Percentiles rank a stretch among this genome's conserved stretches.
phyloP scores from a whole-genome alignment of 2,329 filamentous ascomycete genomes.

The Verticillium dahliae region DNA sequence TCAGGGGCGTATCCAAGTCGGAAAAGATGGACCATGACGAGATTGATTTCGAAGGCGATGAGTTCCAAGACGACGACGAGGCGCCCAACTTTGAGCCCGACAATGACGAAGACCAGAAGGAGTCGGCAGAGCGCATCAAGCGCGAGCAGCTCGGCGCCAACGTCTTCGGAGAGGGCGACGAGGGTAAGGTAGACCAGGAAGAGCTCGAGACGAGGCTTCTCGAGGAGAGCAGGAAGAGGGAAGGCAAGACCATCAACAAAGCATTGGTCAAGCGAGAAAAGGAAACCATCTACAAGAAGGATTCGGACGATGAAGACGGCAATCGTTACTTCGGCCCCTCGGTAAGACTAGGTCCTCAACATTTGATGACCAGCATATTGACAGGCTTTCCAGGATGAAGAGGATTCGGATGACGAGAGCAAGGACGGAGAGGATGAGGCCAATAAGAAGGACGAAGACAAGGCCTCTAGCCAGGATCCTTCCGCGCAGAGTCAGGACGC shows the following conservation, averaged over 20 bases:
- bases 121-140: slow-evolving; percentile 65
- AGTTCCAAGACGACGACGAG: slow-evolving; percentile 88
- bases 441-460: slow-evolving; percentile 53
- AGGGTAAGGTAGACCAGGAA: slow-evolving; percentile 68
- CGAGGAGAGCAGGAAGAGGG: slow-evolving; percentile 60
- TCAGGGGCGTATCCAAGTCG: slow-evolving; percentile 49
- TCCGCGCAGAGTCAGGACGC: slow-evolving; percentile 53
- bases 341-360: background rate
- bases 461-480: slow-evolving; percentile 1
- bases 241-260: slow-evolving; percentile 74
- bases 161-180: slow-evolving; percentile 65
- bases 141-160: slow-evolving; percentile 83
- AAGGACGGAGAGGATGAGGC: slow-evolving; percentile 37
- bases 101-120: slow-evolving; percentile 73
- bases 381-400: slow-evolving; percentile 36
- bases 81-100: slow-evolving; percentile 68
- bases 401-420: slow-evolving; percentile 31
- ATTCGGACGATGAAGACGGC: slow-evolving; percentile 39
- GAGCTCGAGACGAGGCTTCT: slow-evolving; percentile 64
- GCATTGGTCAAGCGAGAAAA: slow-evolving; percentile 79
- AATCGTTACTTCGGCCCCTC: slow-evolving; percentile 5
- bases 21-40: slow-evolving; percentile 68
- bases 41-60: slow-evolving; percentile 59
- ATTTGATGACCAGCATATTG: slow-evolving; percentile 8
- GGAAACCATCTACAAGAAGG: slow-evolving; percentile 78